Evolutionary conservation across 805 yeast genomes (phyloP).

Genomic region (Ogataea wickerhamii): DNA sequence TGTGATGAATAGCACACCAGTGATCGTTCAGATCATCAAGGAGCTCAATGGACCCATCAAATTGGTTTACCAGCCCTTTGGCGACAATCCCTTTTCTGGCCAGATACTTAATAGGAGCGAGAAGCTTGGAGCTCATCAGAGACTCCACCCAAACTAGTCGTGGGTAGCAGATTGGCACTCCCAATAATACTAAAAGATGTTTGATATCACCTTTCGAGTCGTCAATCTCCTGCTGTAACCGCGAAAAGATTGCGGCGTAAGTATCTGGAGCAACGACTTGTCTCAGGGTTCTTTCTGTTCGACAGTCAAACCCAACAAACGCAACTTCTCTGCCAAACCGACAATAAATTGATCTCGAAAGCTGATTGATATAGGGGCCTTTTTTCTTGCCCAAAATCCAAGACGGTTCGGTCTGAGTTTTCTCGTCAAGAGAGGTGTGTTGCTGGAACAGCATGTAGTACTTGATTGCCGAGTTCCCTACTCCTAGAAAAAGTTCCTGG

Average conservation of each 20-base stretch:
- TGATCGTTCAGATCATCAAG: constrained; percentile 93
- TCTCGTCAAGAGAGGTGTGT: constrained; percentile 52
- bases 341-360: constrained; percentile 65
- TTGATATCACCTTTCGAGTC: constrained; percentile 52
- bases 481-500: constrained; percentile 59
- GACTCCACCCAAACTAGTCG: constrained; percentile 88
- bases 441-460: constrained; percentile 93
- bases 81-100: constrained; percentile 61
- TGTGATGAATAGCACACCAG: constrained; percentile 91
- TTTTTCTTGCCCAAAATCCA: constrained; percentile 59
- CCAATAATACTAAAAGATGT: constrained; percentile 79
- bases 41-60: constrained; percentile 87
- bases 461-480: constrained; percentile 78
- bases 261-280: constrained; percentile 53
- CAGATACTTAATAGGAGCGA: constrained; percentile 61
- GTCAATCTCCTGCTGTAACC: constrained; percentile 54
- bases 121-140: constrained; percentile 56
- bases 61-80: constrained; percentile 79
- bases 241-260: constrained; percentile 57
- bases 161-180: constrained; percentile 95
- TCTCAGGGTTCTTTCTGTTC: constrained; percentile 77
- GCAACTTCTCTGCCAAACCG: constrained; percentile 72
- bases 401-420: constrained; percentile 39
- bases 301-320: constrained; percentile 81
- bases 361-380: constrained; percentile 70